These are phyloP conservation scores for Fusarium sp. DNA, from an alignment of 2,329 filamentous ascomycete species.

Conservation along the genomic window DNA sequence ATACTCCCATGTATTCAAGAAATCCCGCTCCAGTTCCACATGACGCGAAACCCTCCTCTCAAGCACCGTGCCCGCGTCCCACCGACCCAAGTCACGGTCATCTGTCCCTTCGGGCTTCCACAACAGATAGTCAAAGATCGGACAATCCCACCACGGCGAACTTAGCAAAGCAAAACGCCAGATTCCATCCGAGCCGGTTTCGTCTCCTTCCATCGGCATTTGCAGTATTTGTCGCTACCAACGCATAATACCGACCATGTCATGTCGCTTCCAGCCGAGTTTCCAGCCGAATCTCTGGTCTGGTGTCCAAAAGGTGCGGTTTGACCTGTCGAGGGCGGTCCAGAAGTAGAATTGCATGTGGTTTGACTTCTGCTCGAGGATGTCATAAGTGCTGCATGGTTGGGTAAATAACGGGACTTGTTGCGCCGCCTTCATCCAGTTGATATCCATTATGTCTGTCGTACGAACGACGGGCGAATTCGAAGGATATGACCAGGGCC, in stretches of 20 bases:
- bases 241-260: slow-evolving; percentile 34
- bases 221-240: slow-evolving; percentile 47
- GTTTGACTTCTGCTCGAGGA: background rate
- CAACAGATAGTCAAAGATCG: slow-evolving; percentile 38
- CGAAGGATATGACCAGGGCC: background rate
- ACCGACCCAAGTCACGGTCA: background rate
- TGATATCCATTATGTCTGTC: background rate
- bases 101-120: background rate
- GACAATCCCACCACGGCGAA: slow-evolving; percentile 47
- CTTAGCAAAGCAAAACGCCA: slow-evolving; percentile 40
- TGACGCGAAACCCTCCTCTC: background rate
- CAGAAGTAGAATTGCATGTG: slow-evolving; percentile 45
- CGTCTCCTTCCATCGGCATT: slow-evolving; percentile 23
- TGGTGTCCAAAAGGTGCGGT: slow-evolving; percentile 1
- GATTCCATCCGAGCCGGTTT: slow-evolving; percentile 41
- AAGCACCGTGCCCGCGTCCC: background rate
- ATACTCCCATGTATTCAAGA: slow-evolving; percentile 43
- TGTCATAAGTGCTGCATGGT: background rate
- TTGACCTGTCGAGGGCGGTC: slow-evolving; percentile 40
- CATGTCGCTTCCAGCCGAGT: background rate
- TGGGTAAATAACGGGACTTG: background rate
- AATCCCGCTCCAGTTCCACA: slow-evolving; percentile 40
- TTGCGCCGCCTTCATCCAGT: background rate
- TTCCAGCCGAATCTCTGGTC: background rate
- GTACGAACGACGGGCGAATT: background rate